phyloP scores from a whole-genome alignment of 2,329 filamentous ascomycete species.

The Epichloe brachyelytri region DNA sequence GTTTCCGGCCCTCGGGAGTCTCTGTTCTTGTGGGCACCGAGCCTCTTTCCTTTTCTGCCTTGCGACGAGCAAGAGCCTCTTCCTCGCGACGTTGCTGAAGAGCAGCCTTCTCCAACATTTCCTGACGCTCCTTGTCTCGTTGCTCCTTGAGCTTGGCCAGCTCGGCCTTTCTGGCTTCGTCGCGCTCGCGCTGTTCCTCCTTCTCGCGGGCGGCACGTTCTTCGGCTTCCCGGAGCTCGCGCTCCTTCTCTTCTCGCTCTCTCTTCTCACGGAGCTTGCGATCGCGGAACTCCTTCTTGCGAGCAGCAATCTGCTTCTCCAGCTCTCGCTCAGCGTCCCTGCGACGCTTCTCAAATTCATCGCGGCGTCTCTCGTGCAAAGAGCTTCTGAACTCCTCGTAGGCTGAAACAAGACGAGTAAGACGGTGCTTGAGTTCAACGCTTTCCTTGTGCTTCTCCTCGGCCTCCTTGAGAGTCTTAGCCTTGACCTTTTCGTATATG shows the following conservation, averaged over 20 bases:
- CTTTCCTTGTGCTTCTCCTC: constrained; percentile 85
- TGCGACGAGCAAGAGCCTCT: constrained; percentile 67
- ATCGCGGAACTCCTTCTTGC: constrained; percentile 81
- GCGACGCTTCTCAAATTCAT: constrained; percentile 91
- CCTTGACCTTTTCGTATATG: constrained; percentile 68
- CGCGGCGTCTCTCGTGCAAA: constrained; percentile 75
- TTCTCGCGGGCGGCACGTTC: constrained; percentile 71
- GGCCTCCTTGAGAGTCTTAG: constrained; percentile 64
- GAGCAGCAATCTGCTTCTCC: constrained; percentile 77
- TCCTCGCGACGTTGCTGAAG: constrained; percentile 74
- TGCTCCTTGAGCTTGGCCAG: constrained; percentile 55
- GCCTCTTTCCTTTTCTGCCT: constrained; percentile 47
- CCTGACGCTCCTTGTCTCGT: constrained; percentile 54
- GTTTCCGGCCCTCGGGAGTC: constrained; percentile 18
- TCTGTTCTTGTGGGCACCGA: constrained; percentile 11
- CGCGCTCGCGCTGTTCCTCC: constrained; percentile 67
- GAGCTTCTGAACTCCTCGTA: constrained; percentile 77
- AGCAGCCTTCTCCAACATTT: constrained; percentile 49
- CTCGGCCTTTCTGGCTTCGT: constrained; percentile 66
- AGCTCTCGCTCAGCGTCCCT: constrained; percentile 86
- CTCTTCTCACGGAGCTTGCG: constrained; percentile 69
- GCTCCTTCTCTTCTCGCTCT: constrained; percentile 75
- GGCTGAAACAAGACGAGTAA: constrained; percentile 67
- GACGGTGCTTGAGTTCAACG: constrained; percentile 85
- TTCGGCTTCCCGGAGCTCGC: constrained; percentile 66